phyloP scores from a whole-genome alignment of 2,329 filamentous ascomycete species.

The Xylariaceae sp. region DNA sequence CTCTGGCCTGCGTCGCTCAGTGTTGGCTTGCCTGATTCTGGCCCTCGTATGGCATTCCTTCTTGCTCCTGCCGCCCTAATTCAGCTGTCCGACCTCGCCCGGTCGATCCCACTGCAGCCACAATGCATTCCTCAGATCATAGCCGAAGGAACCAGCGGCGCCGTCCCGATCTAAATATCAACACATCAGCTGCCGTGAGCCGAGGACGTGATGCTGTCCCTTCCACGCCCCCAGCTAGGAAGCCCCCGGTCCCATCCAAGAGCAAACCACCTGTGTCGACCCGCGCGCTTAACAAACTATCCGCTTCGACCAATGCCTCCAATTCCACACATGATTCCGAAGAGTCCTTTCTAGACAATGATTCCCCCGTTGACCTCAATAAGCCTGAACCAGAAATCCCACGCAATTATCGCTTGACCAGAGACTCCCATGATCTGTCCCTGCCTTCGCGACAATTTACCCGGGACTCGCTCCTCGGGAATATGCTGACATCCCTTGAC shows the following conservation, averaged over 20 bases:
- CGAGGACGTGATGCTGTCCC: constrained; percentile 20
- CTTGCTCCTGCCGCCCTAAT: constrained; percentile 16
- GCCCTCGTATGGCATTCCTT: constrained; percentile 19
- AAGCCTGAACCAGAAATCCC: constrained; percentile 26
- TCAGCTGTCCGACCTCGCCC: constrained; percentile 13
- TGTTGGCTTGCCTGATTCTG: constrained; percentile 6
- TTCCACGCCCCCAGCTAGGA: constrained; percentile 25
- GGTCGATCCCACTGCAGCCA: constrained; percentile 10
- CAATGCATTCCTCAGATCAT: constrained; percentile 26
- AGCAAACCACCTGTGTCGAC: constrained; percentile 30
- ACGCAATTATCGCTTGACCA: constrained; percentile 31
- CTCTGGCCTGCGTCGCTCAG: constrained; percentile 4
- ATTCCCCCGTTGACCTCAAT: constrained; percentile 23
- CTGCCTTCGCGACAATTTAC: constrained; percentile 72
- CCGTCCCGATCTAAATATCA: constrained; percentile 34
- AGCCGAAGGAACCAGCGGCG: constrained; percentile 24
- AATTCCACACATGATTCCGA: constrained; percentile 21
- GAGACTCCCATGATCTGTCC: constrained; percentile 81
- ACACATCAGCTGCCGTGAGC: constrained; percentile 22
- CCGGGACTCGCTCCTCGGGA: constrained; percentile 88
- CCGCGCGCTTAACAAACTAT: constrained; percentile 26
- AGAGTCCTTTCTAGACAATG: constrained; percentile 27
- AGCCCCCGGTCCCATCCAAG: constrained; percentile 23
- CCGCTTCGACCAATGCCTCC: constrained; percentile 15
- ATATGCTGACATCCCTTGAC: constrained; percentile 91